Percentiles rank a stretch among this genome's conserved stretches.
Conservation (phyloP, 2,329 filamentous ascomycete genomes). For the Delphinella strobiligena region DNA sequence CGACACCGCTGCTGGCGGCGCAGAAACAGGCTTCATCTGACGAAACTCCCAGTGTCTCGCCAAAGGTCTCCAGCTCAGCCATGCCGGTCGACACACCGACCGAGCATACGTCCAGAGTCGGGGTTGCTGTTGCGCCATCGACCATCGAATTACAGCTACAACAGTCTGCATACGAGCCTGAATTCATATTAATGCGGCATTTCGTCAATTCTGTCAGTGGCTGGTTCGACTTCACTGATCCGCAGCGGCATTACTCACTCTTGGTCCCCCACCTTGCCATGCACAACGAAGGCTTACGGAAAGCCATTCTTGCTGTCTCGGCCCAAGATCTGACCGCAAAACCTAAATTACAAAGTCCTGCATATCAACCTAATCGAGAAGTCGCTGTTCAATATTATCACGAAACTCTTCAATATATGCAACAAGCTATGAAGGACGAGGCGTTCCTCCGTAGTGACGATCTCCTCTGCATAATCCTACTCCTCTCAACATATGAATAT, state of each 20-base stretch:
- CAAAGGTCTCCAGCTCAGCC: constrained; percentile 2
- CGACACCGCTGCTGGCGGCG: background rate
- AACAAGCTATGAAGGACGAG: constrained; percentile 43
- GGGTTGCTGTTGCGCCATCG: too few species aligned
- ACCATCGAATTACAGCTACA: constrained; percentile 4
- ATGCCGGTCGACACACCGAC: constrained; percentile 10
- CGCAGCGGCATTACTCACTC: constrained; percentile 22
- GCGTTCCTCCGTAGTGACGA: constrained; percentile 44
- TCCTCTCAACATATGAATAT: constrained; percentile 54
- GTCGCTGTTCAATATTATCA: constrained; percentile 41
- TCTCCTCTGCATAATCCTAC: constrained; percentile 43
- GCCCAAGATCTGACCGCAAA: constrained; percentile 35
- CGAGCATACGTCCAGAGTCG: constrained; percentile 5
- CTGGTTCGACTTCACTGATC: constrained; percentile 31
- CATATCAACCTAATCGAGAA: constrained; percentile 14
- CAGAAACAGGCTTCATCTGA: background rate
- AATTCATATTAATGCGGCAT: constrained; percentile 24
- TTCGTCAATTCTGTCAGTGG: constrained; percentile 22
- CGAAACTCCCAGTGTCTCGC: constrained; percentile 1
- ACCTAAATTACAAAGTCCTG: constrained; percentile 11
- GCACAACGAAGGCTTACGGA: constrained; percentile 42
- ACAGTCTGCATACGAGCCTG: constrained; percentile 16
- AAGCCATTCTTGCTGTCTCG: constrained; percentile 43
- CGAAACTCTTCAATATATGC: constrained; percentile 47
- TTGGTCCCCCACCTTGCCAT: constrained; percentile 27